Percentiles rank a stretch among this genome's conserved stretches.
These are phyloP conservation scores for Aspergillus sclerotiicarbonarius DNA, from an alignment of 495 filamentous ascomycete genomes.

Conservation along the genomic window DNA sequence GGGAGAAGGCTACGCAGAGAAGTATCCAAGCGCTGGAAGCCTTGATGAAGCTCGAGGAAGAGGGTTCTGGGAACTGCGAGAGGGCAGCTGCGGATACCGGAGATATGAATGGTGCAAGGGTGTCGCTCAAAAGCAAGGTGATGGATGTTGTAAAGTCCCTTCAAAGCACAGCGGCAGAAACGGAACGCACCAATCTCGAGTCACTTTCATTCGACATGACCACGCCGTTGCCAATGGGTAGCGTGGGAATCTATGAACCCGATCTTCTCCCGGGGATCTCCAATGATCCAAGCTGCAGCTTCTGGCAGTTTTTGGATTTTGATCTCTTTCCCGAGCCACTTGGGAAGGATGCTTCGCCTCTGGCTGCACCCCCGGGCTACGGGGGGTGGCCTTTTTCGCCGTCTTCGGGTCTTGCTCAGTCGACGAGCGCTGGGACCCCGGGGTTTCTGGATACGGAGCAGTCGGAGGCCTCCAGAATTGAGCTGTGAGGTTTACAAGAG, in stretches of 20 bases:
- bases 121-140: background rate
- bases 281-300: background rate
- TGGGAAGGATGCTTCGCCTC: background rate
- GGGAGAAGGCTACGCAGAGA: conserved; percentile 8
- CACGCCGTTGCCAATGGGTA: background rate
- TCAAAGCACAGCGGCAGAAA: background rate
- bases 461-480: no score
- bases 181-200: background rate
- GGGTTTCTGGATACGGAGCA: no score
- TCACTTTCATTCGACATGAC: background rate
- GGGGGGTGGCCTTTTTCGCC: background rate
- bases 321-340: background rate
- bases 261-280: background rate
- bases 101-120: background rate
- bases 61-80: background rate
- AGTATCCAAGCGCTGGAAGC: conserved; percentile 20
- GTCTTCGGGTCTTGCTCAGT: background rate
- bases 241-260: background rate
- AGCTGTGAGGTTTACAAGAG: no score
- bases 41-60: conserved; percentile 24
- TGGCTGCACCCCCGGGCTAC: background rate
- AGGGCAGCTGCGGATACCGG: background rate
- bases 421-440: background rate
- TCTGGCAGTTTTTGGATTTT: background rate
- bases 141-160: background rate